A percentile compares a stretch with the other conserved stretches of the same genome.
These are phyloP conservation scores for Malbranchea cinnamomea DNA, from an alignment of 2,329 filamentous ascomycete genomes.

Conservation along the genomic window DNA sequence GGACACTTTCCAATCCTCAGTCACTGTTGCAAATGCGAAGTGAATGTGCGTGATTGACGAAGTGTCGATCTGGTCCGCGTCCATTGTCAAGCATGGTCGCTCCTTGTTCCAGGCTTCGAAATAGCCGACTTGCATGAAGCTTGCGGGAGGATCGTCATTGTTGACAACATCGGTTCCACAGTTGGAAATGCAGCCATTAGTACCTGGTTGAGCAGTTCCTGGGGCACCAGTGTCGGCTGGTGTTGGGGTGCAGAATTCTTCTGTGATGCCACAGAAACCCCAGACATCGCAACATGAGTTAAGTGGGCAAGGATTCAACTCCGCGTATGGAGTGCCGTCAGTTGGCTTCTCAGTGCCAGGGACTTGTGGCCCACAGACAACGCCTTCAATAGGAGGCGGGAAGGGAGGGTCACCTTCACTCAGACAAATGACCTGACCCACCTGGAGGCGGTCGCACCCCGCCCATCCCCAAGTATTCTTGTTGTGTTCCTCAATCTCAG, in stretches of 20 bases:
- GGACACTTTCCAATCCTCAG: constrained; percentile 16
- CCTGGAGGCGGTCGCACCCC: constrained; percentile 23
- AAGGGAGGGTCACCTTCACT: constrained; percentile 28
- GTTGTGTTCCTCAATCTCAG: constrained; percentile 28
- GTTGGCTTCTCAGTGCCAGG: constrained; percentile 24
- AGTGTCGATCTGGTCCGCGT: constrained; percentile 11
- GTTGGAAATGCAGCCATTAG: constrained; percentile 24
- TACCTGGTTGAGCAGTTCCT: constrained; percentile 20
- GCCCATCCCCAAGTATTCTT: constrained; percentile 31
- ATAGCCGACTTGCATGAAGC: constrained; percentile 15
- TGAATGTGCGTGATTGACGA: constrained; percentile 21
- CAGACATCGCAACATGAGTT: constrained; percentile 28
- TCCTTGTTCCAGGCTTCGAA: constrained; percentile 17
- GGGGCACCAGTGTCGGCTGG: constrained; percentile 17
- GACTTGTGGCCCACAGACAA: constrained; percentile 33
- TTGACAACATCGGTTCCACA: constrained; percentile 6
- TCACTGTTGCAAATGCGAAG: constrained; percentile 22
- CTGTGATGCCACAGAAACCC: constrained; percentile 28
- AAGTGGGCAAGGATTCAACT: constrained; percentile 33
- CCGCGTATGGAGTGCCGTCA: constrained; percentile 18
- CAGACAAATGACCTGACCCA: constrained; percentile 24
- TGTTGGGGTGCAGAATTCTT: constrained; percentile 28
- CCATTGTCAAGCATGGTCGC: constrained; percentile 18
- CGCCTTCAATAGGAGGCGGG: constrained; percentile 23
- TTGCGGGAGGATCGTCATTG: constrained; percentile 11